phyloP scores from a whole-genome alignment of 331 rosid genomes.

The Pyracantha coccinea region DNA sequence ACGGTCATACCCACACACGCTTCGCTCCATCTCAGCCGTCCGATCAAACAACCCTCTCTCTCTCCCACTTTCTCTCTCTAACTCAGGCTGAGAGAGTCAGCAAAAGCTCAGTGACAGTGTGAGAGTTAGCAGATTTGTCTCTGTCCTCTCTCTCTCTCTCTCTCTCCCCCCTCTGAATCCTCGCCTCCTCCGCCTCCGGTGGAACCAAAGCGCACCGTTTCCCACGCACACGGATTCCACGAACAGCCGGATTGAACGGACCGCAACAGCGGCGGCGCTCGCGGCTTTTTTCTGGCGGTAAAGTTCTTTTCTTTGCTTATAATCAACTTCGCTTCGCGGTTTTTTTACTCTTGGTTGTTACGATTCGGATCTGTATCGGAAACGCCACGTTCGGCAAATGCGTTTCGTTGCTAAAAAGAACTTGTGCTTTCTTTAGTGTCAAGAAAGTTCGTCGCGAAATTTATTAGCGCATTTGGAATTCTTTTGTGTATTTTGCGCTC shows the following conservation, averaged over 20 bases:
- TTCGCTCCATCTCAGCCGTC: conserved; percentile 9
- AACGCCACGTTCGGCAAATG: conserved; percentile 19
- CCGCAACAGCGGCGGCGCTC: neutral
- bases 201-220: neutral
- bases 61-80: conserved; percentile 9
- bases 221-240: neutral
- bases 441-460: conserved; percentile 4
- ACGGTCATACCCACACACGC: neutral
- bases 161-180: neutral
- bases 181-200: neutral
- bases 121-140: conserved; percentile 2
- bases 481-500: conserved; percentile 4
- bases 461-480: neutral
- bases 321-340: conserved; percentile 39
- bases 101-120: neutral
- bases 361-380: conserved; percentile 51
- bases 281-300: conserved; percentile 4
- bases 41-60: neutral
- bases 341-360: conserved; percentile 1
- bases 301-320: conserved; percentile 66
- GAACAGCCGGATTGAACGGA: neutral
- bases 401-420: neutral
- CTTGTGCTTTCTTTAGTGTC: neutral
- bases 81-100: neutral
- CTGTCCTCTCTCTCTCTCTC: neutral